Percentiles rank a stretch among this genome's conserved stretches.
Conservation (phyloP, 768 basidiomycete genomes). For the Macrolepiota albuminosa region DNA sequence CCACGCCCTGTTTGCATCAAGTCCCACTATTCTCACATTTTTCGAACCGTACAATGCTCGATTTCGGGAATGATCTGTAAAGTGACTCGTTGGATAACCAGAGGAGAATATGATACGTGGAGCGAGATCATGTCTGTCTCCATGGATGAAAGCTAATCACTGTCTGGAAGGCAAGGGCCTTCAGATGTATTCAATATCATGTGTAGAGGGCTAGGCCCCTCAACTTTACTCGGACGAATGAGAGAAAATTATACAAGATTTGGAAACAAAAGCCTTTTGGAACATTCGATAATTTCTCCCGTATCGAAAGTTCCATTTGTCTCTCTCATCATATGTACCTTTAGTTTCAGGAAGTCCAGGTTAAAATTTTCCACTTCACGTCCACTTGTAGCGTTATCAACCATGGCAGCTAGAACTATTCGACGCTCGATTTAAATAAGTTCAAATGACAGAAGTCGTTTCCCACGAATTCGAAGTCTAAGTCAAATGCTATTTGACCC, state of each 20-base stretch:
- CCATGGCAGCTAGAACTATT: neutral
- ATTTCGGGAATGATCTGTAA: too few relatives aligned
- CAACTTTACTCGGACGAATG: neutral
- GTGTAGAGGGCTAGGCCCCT: neutral
- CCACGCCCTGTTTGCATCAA: too few relatives aligned
- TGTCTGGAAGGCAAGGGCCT: too few relatives aligned
- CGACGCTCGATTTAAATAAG: neutral
- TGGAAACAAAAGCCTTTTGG: neutral
- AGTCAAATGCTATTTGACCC: neutral
- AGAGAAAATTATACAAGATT: neutral
- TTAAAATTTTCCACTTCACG: neutral
- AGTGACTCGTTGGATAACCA: too few relatives aligned
- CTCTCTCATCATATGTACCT: neutral
- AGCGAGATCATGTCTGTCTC: too few relatives aligned
- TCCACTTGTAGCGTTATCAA: neutral
- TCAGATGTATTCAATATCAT: neutral
- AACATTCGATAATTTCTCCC: neutral
- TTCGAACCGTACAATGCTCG: too few relatives aligned
- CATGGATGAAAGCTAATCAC: too few relatives aligned
- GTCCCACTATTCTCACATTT: too few relatives aligned
- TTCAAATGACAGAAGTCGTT: neutral
- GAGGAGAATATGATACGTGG: too few relatives aligned
- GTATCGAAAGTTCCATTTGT: neutral
- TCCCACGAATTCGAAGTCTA: neutral
- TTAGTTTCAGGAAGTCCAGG: neutral